Evolutionary conservation across 2,329 filamentous ascomycete species (phyloP).

Genomic region (Polytolypa hystricis): DNA sequence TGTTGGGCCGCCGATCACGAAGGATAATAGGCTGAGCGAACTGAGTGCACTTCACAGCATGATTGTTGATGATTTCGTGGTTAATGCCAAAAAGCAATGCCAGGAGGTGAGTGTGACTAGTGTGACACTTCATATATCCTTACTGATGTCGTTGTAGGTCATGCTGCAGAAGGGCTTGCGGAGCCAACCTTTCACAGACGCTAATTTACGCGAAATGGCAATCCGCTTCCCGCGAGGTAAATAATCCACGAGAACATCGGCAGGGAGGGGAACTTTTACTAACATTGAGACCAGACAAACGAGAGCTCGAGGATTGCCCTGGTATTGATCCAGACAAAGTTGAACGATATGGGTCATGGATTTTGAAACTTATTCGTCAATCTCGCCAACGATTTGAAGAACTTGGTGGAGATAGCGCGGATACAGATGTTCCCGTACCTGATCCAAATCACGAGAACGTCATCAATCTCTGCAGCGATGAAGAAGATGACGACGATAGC

Average conservation of each 20-base stretch:
- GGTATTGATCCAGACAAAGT: slow-evolving; percentile 37
- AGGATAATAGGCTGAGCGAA: slow-evolving; percentile 30
- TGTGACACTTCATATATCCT: not conserved
- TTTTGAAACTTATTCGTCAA: slow-evolving; percentile 32
- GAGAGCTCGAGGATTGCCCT: slow-evolving; percentile 29
- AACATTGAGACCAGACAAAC: slow-evolving; percentile 20
- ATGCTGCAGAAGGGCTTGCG: slow-evolving; percentile 34
- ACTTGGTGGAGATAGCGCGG: slow-evolving; percentile 32
- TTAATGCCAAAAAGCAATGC: slow-evolving; percentile 33
- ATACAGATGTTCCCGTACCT: slow-evolving; percentile 36
- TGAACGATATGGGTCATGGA: slow-evolving; percentile 31
- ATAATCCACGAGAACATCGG: not conserved
- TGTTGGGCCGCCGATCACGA: slow-evolving; percentile 37
- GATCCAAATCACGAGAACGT: slow-evolving; percentile 37
- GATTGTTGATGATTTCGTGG: slow-evolving; percentile 39
- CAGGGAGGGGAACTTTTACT: slow-evolving; percentile 6
- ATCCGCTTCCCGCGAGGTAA: slow-evolving; percentile 36
- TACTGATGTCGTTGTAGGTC: slow-evolving; percentile 21
- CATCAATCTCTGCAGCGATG: slow-evolving; percentile 33
- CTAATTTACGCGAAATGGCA: slow-evolving; percentile 37
- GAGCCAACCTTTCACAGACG: slow-evolving; percentile 37
- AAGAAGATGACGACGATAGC: slow-evolving; percentile 18
- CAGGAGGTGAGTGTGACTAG: slow-evolving; percentile 24
- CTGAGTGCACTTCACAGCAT: slow-evolving; percentile 33
- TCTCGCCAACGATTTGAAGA: slow-evolving; percentile 32